phyloP scores from a whole-genome alignment of 768 basidiomycete genomes.

The Kwoniella sp. region DNA sequence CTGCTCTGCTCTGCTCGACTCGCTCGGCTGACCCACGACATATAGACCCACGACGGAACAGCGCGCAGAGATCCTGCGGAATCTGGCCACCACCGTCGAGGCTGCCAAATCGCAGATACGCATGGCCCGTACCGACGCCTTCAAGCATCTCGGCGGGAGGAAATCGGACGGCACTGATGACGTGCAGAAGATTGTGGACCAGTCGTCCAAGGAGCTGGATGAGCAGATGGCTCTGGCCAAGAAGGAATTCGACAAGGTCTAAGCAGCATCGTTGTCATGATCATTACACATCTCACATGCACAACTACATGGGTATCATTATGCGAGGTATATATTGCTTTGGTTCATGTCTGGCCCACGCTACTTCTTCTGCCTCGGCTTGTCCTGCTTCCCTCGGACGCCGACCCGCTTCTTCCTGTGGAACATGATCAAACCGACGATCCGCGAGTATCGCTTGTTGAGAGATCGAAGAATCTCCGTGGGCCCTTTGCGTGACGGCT shows the following conservation, averaged over 20 bases:
- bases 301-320: background rate
- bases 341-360: background rate
- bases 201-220: constrained; percentile 38
- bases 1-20: too few species aligned
- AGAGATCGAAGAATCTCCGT: constrained; percentile 32
- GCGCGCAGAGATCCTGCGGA: constrained; percentile 33
- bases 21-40: background rate
- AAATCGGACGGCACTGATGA: constrained; percentile 34
- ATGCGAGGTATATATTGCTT: background rate
- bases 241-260: constrained; percentile 50
- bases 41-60: constrained; percentile 39
- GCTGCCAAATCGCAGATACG: constrained; percentile 46
- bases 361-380: too few species aligned
- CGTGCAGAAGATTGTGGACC: constrained; percentile 46
- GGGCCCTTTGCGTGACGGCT: constrained; percentile 21
- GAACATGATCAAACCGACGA: constrained; percentile 42
- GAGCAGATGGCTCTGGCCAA: constrained; percentile 40
- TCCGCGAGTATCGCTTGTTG: constrained; percentile 37
- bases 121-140: constrained; percentile 40
- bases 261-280: background rate
- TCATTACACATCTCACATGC: background rate
- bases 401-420: constrained; percentile 35
- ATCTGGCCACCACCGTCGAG: constrained; percentile 34
- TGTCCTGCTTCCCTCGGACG: background rate
- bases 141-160: constrained; percentile 41